These are phyloP conservation scores for Ophiobolus disseminans DNA, from an alignment of 2,329 filamentous ascomycete genomes.

Conservation along the genomic window DNA sequence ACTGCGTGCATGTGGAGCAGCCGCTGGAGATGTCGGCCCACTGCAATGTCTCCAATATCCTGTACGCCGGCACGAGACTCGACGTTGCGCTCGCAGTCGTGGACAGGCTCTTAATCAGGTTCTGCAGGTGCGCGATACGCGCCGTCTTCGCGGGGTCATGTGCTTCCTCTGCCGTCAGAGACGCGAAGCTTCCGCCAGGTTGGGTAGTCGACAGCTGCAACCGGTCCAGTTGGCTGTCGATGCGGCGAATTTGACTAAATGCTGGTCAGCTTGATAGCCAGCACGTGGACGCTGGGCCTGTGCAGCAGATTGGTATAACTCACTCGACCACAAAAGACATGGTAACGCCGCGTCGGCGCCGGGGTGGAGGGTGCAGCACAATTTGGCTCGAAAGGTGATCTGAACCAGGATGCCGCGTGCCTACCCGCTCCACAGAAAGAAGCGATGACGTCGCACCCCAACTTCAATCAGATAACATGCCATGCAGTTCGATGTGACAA, in stretches of 20 bases:
- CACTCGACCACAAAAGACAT: constrained; percentile 55
- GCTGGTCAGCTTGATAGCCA: constrained; percentile 8
- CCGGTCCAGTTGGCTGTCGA: constrained; percentile 65
- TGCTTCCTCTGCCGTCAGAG: constrained; percentile 42
- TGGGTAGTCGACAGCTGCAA: constrained; percentile 56
- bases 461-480: background rate
- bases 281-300: background rate
- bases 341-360: constrained; percentile 32
- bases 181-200: constrained; percentile 35
- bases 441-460: constrained; percentile 7
- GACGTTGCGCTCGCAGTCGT: constrained; percentile 70
- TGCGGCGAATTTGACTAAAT: constrained; percentile 61
- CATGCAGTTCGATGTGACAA: no score
- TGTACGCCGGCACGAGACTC: constrained; percentile 63
- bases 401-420: constrained; percentile 11
- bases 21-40: constrained; percentile 63
- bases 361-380: constrained; percentile 5
- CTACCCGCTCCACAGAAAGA: constrained; percentile 3
- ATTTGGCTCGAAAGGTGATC: constrained; percentile 7
- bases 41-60: constrained; percentile 68
- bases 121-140: constrained; percentile 66
- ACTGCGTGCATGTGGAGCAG: constrained; percentile 49
- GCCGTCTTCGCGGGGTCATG: constrained; percentile 52
- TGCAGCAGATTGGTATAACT: constrained; percentile 17
- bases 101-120: constrained; percentile 74